phyloP scores from a whole-genome alignment of 164 flowering plant genomes.

The Piper betle region DNA sequence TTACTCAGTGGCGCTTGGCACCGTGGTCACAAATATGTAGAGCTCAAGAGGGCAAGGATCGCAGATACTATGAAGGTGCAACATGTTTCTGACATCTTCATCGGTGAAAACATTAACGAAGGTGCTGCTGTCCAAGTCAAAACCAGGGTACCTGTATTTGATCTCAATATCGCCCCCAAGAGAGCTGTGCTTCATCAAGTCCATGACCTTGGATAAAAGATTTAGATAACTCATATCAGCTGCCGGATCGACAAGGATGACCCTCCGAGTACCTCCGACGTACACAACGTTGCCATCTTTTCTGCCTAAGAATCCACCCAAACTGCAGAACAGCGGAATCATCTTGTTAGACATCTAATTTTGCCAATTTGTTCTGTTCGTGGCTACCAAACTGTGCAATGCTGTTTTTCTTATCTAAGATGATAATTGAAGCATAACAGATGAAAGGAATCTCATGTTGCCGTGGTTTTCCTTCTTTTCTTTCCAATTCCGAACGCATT shows the following conservation, averaged over 20 bases:
- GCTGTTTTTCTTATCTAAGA: too few relatives aligned
- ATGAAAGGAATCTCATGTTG: too few relatives aligned
- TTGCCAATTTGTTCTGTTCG: too few relatives aligned
- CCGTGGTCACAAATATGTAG: neutral
- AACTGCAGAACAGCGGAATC: neutral
- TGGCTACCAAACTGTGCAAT: too few relatives aligned
- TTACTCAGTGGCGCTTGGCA: neutral
- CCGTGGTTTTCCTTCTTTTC: too few relatives aligned
- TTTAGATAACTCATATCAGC: neutral
- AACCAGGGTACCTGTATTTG: neutral
- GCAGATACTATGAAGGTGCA: neutral
- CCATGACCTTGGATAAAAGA: neutral
- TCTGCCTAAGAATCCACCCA: neutral
- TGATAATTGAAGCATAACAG: too few relatives aligned
- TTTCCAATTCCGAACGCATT: too few relatives aligned
- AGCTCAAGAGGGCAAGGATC: neutral
- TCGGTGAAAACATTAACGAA: neutral
- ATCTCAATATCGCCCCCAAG: neutral
- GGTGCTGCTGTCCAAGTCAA: neutral
- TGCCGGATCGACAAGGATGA: neutral
- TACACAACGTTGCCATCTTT: neutral
- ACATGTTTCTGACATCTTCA: neutral
- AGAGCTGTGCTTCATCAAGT: neutral
- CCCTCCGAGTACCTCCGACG: neutral
- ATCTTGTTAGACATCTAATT: neutral